These are phyloP conservation scores for Pinus tabuliformis DNA, from an alignment of 75 land plant species.

Conservation along the genomic window DNA sequence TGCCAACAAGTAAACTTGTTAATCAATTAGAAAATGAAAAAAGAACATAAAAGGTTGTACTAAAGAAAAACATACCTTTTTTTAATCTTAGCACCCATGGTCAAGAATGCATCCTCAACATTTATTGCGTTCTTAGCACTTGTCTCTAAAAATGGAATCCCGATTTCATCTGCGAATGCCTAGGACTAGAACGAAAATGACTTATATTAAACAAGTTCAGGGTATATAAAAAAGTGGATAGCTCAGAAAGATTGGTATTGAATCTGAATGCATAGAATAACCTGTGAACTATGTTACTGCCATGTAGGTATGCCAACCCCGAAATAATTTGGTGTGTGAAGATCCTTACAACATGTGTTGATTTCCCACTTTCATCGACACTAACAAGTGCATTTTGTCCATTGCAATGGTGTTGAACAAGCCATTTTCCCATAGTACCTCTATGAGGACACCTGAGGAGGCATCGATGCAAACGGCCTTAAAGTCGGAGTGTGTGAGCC, in stretches of 20 bases:
- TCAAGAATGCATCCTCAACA: conserved; percentile 87
- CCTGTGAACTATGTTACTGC: too few relatives aligned
- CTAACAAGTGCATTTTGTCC: too few relatives aligned
- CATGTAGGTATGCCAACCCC: too few relatives aligned
- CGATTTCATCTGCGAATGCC: conserved; percentile 90
- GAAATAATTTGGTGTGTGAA: too few relatives aligned
- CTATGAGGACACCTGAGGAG: too few relatives aligned
- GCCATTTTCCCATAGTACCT: too few relatives aligned
- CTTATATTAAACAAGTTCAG: not conserved
- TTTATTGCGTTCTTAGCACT: conserved; percentile 85
- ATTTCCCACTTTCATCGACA: too few relatives aligned
- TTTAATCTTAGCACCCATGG: conserved; percentile 86
- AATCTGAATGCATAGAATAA: not conserved
- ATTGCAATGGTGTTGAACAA: too few relatives aligned
- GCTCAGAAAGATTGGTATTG: not conserved
- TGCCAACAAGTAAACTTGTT: not conserved
- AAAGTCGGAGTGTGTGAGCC: too few relatives aligned
- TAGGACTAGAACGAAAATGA: conserved; percentile 12
- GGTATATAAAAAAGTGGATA: not conserved
- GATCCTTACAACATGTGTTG: too few relatives aligned
- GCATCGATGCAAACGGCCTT: too few relatives aligned
- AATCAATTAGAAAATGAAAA: not conserved
- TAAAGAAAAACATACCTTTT: conserved; percentile 40
- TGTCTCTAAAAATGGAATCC: conserved; percentile 90
- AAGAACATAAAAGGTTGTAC: not conserved